Evolutionary conservation across 2,329 filamentous ascomycete genomes (phyloP).

Genomic region (Thermoascus crustaceus): DNA sequence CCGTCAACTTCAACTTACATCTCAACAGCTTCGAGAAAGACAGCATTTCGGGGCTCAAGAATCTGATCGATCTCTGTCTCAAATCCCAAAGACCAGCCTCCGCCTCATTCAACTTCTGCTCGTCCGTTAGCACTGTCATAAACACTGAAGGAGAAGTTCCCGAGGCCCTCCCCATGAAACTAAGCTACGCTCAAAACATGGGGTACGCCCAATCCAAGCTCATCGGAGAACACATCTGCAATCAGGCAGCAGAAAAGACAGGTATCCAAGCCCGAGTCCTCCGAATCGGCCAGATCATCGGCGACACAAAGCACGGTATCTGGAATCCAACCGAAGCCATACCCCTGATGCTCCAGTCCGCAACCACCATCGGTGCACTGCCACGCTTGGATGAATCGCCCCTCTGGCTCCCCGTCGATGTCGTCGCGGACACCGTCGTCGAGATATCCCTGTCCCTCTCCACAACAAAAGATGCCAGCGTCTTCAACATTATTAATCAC

Average conservation of each 20-base stretch:
- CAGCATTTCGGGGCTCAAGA: slow-evolving; percentile 43
- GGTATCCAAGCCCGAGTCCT: slow-evolving; percentile 31
- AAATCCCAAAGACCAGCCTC: slow-evolving; percentile 20
- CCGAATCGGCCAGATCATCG: slow-evolving; percentile 46
- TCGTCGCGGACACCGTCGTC: slow-evolving; percentile 29
- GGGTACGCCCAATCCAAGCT: slow-evolving; percentile 40
- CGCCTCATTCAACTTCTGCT: slow-evolving; percentile 44
- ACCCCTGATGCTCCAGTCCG: slow-evolving; percentile 44
- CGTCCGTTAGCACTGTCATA: slow-evolving; percentile 41
- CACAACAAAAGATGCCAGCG: slow-evolving; percentile 16
- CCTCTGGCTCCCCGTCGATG: slow-evolving; percentile 39
- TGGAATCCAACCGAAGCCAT: slow-evolving; percentile 49
- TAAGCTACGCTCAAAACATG: slow-evolving; percentile 34
- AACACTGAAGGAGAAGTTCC: slow-evolving; percentile 23
- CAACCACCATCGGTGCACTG: slow-evolving; percentile 36
- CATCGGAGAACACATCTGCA: slow-evolving; percentile 34
- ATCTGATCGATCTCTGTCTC: slow-evolving; percentile 35
- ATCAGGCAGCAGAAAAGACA: slow-evolving; percentile 23
- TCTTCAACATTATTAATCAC: slow-evolving; percentile 50
- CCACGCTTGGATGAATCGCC: slow-evolving; percentile 39
- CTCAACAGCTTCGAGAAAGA: slow-evolving; percentile 49
- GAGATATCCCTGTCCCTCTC: slow-evolving; percentile 22
- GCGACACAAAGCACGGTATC: slow-evolving; percentile 39
- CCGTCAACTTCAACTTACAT: slow-evolving; percentile 55
- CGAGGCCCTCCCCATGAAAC: slow-evolving; percentile 27